Base-by-base conservation (phyloP, 2,329 filamentous ascomycete genomes). In the Hypocrella siamensis region DNA sequence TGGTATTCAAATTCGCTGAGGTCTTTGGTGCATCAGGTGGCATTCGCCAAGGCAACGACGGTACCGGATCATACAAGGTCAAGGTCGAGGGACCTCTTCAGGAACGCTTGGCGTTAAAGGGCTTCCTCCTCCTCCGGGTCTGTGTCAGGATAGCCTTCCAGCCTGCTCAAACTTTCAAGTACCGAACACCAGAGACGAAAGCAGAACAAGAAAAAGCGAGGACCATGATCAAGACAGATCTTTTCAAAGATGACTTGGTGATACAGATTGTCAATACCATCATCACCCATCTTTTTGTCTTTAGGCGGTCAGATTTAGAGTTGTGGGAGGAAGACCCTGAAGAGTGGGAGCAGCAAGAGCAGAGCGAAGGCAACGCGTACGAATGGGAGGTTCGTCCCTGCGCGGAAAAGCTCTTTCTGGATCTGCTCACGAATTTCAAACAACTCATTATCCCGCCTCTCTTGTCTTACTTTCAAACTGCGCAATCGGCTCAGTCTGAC, bases 291-390 rank as follows among this genome's bases (percentile, higher is more conserved):
- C 83, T 93, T 42, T 90, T 98, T 49, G 70, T 90, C 24, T 90
- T 96, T 52, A 74, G 84, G 21, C 71, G 79, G 36, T 74, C 75
- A 31, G 90, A 98, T 52, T 68, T 96, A 1, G 75, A 84, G 38
- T 79, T 84, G 35, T 98, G 90, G 90, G 79, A 92, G 48, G 79
- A 92, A 47, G 85, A 93, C 35, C 84, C 88, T 0, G 84, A 98
- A 51, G 85, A 92, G 33, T 98, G 90, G 86, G 88, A 94, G 52
- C 77, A 81, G 40, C 75, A 79, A 45, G 85, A 94, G 58, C 84
- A 92, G 46, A 80, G 78, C 37, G 73, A 82, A 36, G 76, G 80
- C 22, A 81, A 84, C 42, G 82, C 80, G 2, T 96, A 81, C 68
- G 85, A 96, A 46, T 94, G 86, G 60, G 82, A 88, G 36, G 78